Evolutionary conservation across 495 filamentous ascomycete genomes (phyloP).

Genomic region (Xanthoparmelia taractica): DNA sequence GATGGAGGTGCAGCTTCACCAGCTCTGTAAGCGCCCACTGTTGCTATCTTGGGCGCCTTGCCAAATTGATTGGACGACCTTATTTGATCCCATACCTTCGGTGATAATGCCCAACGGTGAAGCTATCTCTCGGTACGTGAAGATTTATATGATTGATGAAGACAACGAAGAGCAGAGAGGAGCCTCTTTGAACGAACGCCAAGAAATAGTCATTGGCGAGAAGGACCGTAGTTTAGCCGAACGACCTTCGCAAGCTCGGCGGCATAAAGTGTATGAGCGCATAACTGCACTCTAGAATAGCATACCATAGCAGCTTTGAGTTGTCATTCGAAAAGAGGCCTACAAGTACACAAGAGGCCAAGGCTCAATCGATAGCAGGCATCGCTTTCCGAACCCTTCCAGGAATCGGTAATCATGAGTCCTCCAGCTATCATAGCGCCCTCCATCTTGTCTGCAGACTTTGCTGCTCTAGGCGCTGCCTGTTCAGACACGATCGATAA

Average conservation of each 20-base stretch:
- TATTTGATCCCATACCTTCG: background rate
- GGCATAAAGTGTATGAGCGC: background rate
- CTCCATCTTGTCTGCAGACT: constrained; percentile 95
- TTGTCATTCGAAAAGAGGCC: background rate
- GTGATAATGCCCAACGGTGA: background rate
- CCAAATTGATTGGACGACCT: background rate
- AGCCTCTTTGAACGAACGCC: no score
- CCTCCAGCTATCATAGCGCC: constrained; percentile 91
- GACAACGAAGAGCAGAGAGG: no score
- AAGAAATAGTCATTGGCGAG: background rate
- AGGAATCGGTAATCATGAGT: constrained; percentile 49
- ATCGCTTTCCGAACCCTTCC: background rate
- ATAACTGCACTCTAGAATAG: background rate
- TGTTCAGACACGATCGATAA: constrained; percentile 74
- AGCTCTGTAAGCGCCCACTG: constrained; percentile 21
- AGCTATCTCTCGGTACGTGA: no score
- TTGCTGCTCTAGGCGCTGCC: constrained; percentile 74
- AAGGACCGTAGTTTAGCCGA: background rate
- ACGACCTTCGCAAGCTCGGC: background rate
- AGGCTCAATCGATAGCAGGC: background rate
- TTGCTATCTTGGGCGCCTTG: constrained; percentile 15
- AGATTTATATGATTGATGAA: no score
- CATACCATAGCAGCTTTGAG: background rate
- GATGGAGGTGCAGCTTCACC: background rate
- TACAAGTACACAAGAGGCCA: background rate